These are phyloP conservation scores for Isabelozyma gotoi DNA, from an alignment of 805 yeast genomes.

Conservation along the genomic window DNA sequence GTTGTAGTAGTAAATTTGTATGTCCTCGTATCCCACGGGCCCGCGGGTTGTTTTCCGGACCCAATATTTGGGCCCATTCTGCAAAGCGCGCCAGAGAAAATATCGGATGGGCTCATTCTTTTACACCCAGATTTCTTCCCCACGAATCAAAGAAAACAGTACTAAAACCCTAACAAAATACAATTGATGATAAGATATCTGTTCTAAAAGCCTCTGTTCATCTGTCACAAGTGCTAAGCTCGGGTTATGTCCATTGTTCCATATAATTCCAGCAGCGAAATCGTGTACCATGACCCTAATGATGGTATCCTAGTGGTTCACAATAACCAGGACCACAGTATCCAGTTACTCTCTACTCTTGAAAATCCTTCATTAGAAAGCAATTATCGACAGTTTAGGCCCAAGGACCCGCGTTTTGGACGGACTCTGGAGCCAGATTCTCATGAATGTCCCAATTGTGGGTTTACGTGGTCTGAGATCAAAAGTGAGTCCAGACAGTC, in stretches of 20 bases:
- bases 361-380: neutral
- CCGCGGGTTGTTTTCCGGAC: no score
- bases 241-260: constrained; percentile 37
- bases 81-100: no score
- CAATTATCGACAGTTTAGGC: neutral
- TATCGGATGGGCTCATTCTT: no score
- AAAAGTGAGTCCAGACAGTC: neutral
- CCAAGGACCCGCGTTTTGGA: neutral
- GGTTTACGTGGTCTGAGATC: constrained; percentile 23
- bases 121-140: no score
- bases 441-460: constrained; percentile 29
- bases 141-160: no score
- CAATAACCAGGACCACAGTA: constrained; percentile 28
- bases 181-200: no score
- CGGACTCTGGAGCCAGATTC: neutral
- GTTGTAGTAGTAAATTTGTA: neutral
- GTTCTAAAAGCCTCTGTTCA: neutral
- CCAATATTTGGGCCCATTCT: no score
- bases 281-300: constrained; percentile 36
- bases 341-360: constrained; percentile 21
- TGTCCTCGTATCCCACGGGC: neutral
- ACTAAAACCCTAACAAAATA: no score
- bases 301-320: constrained; percentile 35
- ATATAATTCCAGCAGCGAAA: constrained; percentile 26
- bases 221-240: neutral